Evolutionary conservation across 2,329 filamentous ascomycete species (phyloP), one percentile per base, ranked within the genome.

Genomic region (Parastagonospora nodorum): DNA sequence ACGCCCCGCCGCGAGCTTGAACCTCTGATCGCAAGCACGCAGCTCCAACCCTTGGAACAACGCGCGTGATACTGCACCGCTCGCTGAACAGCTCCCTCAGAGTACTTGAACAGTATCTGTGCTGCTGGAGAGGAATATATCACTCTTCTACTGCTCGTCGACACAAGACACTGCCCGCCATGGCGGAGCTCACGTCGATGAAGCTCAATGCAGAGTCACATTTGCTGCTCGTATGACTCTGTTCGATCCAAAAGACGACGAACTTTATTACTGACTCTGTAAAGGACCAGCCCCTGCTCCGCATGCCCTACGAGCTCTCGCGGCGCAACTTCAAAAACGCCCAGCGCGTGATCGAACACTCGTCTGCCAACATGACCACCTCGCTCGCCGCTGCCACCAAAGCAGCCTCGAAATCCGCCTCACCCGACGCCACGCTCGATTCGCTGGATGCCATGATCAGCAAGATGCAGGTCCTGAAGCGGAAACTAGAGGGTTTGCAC

Each of bases 311-410:
- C 75, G 94, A 97, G 72, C 88, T 97, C 50, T 87, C 95, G 16
- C 88, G 92, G 48, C 93, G 94, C 73, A 97, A 96, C 77, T 95
- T 97, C 77, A 94, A 96, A 66, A 86, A 88, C 3, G 89, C 89
- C 37, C 89, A 92, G 71, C 86, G 88, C 67, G 80, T 84, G 57
- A 84, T 92, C 71, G 89, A 93, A 69, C 88, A 87, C 69, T 85
- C 89, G 61, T 85, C 84, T 55, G 80, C 81, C 14, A 79, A 80
- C 42, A 76, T 91, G 57, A 85, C 85, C 65, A 81, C 83, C 16
- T 75, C 78, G 29, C 75, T 87, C 45, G 79, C 80, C 61, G 71
- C 79, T 32, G 75, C 80, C 36, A 77, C 80, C 35, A 88, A 87
- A 61, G 82, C 84, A 51, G 86, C 88, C 43, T 83, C 84, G 51